A percentile compares a stretch with the other conserved stretches of the same genome.
These are phyloP conservation scores for Rhypophila decipiens DNA, from an alignment of 495 filamentous ascomycete species.

Conservation along the genomic window DNA sequence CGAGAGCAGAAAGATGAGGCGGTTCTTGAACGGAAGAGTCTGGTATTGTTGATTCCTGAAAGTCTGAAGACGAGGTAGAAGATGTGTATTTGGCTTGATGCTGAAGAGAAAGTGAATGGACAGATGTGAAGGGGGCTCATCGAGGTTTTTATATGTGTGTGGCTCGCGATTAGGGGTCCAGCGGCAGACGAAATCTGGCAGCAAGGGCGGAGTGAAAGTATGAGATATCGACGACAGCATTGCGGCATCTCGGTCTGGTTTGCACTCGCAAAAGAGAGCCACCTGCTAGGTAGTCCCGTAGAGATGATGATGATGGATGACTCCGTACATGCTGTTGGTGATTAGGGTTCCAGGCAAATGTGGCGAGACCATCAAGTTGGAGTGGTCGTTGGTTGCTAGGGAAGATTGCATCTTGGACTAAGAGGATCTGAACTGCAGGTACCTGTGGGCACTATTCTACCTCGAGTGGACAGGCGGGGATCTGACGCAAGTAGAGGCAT, in stretches of 20 bases:
- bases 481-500: not conserved
- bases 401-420: not conserved
- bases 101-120: slow-evolving; percentile 1
- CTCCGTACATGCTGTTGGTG: not conserved
- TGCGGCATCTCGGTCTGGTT: not conserved
- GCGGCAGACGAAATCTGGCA: no score
- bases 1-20: no score
- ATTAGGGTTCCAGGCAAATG: not conserved
- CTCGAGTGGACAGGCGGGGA: not conserved
- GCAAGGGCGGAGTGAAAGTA: not conserved
- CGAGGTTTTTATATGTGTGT: not conserved
- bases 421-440: not conserved
- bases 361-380: not conserved
- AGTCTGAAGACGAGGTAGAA: no score
- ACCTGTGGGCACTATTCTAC: not conserved
- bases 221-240: not conserved
- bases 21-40: no score
- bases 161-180: not conserved
- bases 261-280: not conserved
- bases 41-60: no score
- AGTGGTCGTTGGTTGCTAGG: not conserved
- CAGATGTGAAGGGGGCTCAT: not conserved
- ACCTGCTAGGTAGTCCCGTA: not conserved
- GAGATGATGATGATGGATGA: not conserved
- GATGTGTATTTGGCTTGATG: not conserved